Conservation (phyloP, 495 filamentous ascomycete genomes). For the Friedmanniomyces simplex region DNA sequence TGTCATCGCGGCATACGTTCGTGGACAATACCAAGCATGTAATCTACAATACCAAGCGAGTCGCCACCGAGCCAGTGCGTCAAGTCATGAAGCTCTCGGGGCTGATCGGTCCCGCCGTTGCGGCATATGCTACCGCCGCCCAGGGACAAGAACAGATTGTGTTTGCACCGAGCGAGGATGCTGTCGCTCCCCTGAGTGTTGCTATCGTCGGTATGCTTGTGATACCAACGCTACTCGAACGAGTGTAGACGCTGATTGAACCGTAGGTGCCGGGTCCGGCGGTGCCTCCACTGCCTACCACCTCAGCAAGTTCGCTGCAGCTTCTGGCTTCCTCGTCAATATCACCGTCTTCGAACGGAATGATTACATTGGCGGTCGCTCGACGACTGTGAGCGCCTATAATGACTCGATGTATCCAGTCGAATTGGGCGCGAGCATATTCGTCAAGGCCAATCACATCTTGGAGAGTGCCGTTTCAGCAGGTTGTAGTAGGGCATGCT, state of each 20-base stretch:
- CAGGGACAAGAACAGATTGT: background rate
- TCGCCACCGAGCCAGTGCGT: background rate
- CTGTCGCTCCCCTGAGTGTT: conserved; percentile 3
- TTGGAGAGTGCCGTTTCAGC: conserved; percentile 56
- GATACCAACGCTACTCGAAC: background rate
- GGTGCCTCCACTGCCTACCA: conserved; percentile 83
- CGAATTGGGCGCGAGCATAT: conserved; percentile 87
- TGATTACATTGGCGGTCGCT: conserved; percentile 72
- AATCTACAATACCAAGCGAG: background rate
- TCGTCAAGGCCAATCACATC: conserved; percentile 77
- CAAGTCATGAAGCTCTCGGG: background rate
- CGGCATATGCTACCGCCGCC: background rate
- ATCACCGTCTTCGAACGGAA: conserved; percentile 85
- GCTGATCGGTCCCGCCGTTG: background rate
- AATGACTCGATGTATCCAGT: conserved; percentile 58
- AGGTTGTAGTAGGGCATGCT: too few species aligned
- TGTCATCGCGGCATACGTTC: too few species aligned
- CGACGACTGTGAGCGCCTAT: conserved; percentile 77
- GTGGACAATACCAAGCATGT: background rate
- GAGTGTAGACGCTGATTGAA: background rate
- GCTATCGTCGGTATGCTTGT: conserved; percentile 8
- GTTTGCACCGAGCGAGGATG: background rate
- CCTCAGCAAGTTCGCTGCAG: conserved; percentile 55
- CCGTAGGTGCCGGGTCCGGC: conserved; percentile 74
- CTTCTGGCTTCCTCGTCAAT: conserved; percentile 44